phyloP scores from a whole-genome alignment of 345 rosid species.

The Moricandia moricandioides region DNA sequence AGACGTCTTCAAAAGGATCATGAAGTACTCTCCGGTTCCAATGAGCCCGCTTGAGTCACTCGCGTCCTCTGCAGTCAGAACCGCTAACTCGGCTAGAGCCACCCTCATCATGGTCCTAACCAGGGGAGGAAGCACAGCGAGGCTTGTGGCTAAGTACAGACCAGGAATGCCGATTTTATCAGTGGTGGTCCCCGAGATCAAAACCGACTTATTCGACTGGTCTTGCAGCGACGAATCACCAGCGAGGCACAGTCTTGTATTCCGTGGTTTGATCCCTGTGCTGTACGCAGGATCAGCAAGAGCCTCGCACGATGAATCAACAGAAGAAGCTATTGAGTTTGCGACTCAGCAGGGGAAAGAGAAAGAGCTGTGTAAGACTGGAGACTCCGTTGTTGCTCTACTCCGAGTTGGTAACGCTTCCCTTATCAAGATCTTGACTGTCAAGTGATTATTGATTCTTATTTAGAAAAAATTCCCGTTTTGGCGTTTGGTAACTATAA shows the following conservation, averaged over 20 bases:
- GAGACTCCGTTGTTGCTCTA: conserved; percentile 88
- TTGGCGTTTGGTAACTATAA: conserved; percentile 24
- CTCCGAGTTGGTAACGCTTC: conserved; percentile 88
- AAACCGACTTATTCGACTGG: conserved; percentile 88
- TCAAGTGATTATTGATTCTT: conserved; percentile 41
- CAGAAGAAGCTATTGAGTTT: conserved; percentile 87
- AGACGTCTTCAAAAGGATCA: conserved; percentile 78
- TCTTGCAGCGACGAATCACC: conserved; percentile 87
- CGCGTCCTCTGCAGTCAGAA: conserved; percentile 89
- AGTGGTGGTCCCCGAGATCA: conserved; percentile 83
- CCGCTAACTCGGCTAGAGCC: conserved; percentile 83
- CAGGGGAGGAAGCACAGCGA: conserved; percentile 94
- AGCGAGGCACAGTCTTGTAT: conserved; percentile 87
- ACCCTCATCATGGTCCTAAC: conserved; percentile 82
- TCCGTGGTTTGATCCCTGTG: conserved; percentile 77
- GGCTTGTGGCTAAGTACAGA: conserved; percentile 93
- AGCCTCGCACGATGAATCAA: conserved; percentile 85
- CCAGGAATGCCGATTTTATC: conserved; percentile 90
- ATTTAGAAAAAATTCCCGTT: background rate
- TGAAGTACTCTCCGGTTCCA: conserved; percentile 83
- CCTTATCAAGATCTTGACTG: conserved; percentile 86
- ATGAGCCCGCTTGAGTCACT: conserved; percentile 95
- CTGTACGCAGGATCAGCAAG: conserved; percentile 84
- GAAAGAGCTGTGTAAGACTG: conserved; percentile 64
- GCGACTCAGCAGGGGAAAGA: conserved; percentile 67